These are phyloP conservation scores for Dissoconium aciculare DNA, from an alignment of 2,329 filamentous ascomycete genomes.

Conservation along the genomic window DNA sequence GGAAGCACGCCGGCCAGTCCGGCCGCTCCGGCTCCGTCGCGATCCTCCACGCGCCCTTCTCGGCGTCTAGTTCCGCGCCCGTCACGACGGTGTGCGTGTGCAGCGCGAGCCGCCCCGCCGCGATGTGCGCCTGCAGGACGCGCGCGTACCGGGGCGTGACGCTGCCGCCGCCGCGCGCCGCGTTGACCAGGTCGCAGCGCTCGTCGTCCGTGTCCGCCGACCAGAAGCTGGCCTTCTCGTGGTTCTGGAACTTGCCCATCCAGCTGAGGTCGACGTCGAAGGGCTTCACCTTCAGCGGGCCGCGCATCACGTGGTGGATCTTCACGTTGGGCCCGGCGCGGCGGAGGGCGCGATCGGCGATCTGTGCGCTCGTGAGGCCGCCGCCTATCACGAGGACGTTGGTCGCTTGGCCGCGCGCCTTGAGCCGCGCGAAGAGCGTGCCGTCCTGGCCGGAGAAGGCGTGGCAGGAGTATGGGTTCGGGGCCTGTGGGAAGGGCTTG, in stretches of 20 bases:
- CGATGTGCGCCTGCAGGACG: slow-evolving; percentile 46
- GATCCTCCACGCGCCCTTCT: slow-evolving; percentile 36
- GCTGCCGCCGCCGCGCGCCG: slow-evolving; percentile 60
- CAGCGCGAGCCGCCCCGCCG: slow-evolving; percentile 38
- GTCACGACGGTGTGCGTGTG: slow-evolving; percentile 43
- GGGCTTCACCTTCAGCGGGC: slow-evolving; percentile 49
- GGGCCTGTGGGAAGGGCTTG: slow-evolving; percentile 21
- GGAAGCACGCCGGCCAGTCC: slow-evolving; percentile 24
- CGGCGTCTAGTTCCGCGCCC: slow-evolving; percentile 36
- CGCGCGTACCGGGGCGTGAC: slow-evolving; percentile 55
- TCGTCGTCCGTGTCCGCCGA: slow-evolving; percentile 57
- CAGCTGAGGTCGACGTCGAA: slow-evolving; percentile 65
- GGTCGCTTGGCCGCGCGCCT: slow-evolving; percentile 33
- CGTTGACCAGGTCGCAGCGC: slow-evolving; percentile 48
- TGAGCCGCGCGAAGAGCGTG: slow-evolving; percentile 39
- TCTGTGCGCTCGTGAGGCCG: slow-evolving; percentile 60
- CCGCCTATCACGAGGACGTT: slow-evolving; percentile 59
- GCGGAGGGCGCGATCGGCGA: slow-evolving; percentile 51
- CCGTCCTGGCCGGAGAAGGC: slow-evolving; percentile 40
- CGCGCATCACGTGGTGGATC: slow-evolving; percentile 56
- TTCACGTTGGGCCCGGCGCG: slow-evolving; percentile 50
- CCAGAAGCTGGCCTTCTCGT: slow-evolving; percentile 64
- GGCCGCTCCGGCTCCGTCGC: slow-evolving; percentile 34
- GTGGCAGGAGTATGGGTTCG: slow-evolving; percentile 43
- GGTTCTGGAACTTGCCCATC: slow-evolving; percentile 72